These are phyloP conservation scores for Xylona heveae DNA, from an alignment of 495 filamentous ascomycete genomes.

Conservation along the genomic window DNA sequence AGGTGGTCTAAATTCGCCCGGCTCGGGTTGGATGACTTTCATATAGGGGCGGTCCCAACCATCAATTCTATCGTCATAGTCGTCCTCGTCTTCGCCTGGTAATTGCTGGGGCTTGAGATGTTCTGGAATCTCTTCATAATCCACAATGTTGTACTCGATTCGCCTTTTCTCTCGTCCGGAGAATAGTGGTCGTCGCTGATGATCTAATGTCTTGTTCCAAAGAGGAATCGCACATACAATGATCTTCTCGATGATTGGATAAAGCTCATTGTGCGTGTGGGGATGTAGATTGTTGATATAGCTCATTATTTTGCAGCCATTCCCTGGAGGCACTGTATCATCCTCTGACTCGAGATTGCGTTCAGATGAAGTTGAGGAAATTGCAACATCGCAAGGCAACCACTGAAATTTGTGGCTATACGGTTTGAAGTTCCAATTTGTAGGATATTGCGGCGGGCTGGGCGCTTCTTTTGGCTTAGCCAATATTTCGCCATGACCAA, in stretches of 20 bases:
- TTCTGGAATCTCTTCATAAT: not conserved
- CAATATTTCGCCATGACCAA: slow-evolving; percentile 19
- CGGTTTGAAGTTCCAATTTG: no score
- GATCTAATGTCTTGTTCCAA: slow-evolving; percentile 24
- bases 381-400: slow-evolving; percentile 32
- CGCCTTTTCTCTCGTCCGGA: not conserved
- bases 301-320: slow-evolving; percentile 13
- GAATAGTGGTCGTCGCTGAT: not conserved
- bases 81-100: not conserved
- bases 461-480: slow-evolving; percentile 3
- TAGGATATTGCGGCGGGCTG: slow-evolving; percentile 6
- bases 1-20: slow-evolving; percentile 11
- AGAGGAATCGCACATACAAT: slow-evolving; percentile 26
- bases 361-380: slow-evolving; percentile 24
- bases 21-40: slow-evolving; percentile 17
- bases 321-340: slow-evolving; percentile 2
- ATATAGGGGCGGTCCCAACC: slow-evolving; percentile 2
- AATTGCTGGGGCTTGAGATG: not conserved
- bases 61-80: not conserved
- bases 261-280: slow-evolving; percentile 21
- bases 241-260: slow-evolving; percentile 26
- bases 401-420: slow-evolving; percentile 26
- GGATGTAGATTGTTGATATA: slow-evolving; percentile 47
- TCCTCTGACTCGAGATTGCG: slow-evolving; percentile 4
- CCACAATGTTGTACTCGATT: not conserved